Base-by-base conservation (phyloP, 2,329 filamentous ascomycete genomes). In the Allantophomopsis lycopodina region DNA sequence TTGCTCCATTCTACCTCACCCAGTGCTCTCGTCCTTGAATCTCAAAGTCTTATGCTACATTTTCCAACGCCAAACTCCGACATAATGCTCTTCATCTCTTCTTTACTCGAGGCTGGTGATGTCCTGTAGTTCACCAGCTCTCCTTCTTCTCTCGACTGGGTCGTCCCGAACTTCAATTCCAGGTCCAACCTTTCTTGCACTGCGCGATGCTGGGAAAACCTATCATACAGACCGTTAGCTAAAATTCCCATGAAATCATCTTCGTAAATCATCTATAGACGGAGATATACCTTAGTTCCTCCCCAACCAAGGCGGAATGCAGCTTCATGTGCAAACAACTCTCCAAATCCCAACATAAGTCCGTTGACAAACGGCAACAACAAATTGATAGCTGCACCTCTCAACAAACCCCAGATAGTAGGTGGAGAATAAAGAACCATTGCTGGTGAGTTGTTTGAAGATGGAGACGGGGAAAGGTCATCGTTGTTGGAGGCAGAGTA, bases 261-360 rank as follows among this genome's bases (percentile, higher is more conserved):
- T 28, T 28, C 8, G 12, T 28, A 28, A 12, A 33, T 15, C 20
- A 38, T 16, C 21, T 6, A 37, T 17, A 13, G 17, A 10, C 3
- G 33, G 8, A 13, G 36, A 48, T 73, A 36, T 69, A 95, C 91
- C 76, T 91, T 94, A 44, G 91, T 96, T 40, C 81, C 81, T 47
- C 83, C 79, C 91, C 91, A 98, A 44, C 91, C 91, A 50, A 96
- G 65, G 53, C 89, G 70, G 56, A 89, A 98, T 2, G 91, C 91
- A 38, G 85, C 81, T 65, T 98, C 91, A 56, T 98, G 91, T 40
- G 91, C 91, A 60, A 98, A 89, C 38, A 98, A 64, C 64, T 98
- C 91, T 50, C 91, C 91, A 55, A 98, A 95, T 2, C 91, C 91
- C 54, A 98, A 64, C 91, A 98, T 98, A 68, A 98, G 74, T 36